A percentile compares a stretch with the other conserved stretches of the same genome.
phyloP scores from a whole-genome alignment of 2,329 filamentous ascomycete species.

The Aspergillus pseudotamarii region DNA sequence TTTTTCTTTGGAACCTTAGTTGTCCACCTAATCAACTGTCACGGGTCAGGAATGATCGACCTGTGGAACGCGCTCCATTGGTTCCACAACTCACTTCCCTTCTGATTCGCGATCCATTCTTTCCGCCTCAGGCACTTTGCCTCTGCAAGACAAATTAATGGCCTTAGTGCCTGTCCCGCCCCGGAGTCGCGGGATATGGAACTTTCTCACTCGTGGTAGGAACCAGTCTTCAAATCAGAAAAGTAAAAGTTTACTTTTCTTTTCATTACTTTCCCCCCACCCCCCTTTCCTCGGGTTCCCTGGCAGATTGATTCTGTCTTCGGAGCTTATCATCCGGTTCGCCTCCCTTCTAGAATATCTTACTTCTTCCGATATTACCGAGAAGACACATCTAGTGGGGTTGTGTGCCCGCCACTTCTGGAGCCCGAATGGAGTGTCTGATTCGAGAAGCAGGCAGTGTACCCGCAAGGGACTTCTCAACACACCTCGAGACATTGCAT shows the following conservation, averaged over 20 bases:
- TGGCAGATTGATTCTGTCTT: background rate
- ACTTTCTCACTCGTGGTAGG: background rate
- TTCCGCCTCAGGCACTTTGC: conserved; percentile 9
- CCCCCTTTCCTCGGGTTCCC: background rate
- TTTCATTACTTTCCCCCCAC: background rate
- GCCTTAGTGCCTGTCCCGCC: background rate
- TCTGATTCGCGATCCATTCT: conserved; percentile 14
- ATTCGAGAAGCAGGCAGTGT: background rate
- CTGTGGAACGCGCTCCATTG: conserved; percentile 15
- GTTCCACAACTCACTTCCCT: background rate
- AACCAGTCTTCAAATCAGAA: background rate
- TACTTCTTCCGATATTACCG: background rate
- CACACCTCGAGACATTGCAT: background rate
- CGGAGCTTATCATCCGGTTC: conserved; percentile 12
- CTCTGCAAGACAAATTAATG: conserved; percentile 3
- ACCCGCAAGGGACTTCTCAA: background rate
- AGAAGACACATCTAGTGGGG: conserved; percentile 1
- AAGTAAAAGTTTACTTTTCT: background rate
- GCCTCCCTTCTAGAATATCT: conserved; percentile 13
- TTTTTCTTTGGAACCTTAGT: background rate
- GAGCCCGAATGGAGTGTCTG: background rate
- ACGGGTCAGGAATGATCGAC: conserved; percentile 16
- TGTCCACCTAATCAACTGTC: conserved; percentile 2
- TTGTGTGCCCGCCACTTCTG: background rate
- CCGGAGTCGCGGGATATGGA: conserved; percentile 1